Conservation (phyloP, 148 eudicot species). For the Vaccinium corymbosum region DNA sequence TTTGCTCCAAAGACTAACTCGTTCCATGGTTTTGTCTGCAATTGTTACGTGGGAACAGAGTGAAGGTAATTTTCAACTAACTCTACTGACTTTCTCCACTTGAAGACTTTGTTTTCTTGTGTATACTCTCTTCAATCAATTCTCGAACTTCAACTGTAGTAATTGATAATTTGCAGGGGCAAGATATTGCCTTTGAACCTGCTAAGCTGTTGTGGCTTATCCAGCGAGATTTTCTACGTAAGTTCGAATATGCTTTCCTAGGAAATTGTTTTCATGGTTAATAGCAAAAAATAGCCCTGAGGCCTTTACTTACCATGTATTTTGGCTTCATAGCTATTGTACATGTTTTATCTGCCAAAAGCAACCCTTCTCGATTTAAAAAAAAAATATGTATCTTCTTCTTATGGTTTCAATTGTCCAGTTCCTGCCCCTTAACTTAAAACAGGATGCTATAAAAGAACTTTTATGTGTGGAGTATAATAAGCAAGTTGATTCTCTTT, state of each 20-base stretch:
- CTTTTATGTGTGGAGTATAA: background rate
- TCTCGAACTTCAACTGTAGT: background rate
- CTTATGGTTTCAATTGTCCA: background rate
- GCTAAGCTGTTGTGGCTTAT: slow-evolving; percentile 96
- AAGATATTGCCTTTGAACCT: slow-evolving; percentile 97
- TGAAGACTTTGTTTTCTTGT: background rate
- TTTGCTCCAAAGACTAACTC: slow-evolving; percentile 30
- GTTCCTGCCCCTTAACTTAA: background rate
- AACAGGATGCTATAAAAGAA: background rate
- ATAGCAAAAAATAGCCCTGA: background rate
- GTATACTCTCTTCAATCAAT: background rate
- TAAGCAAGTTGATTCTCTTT: background rate
- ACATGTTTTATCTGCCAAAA: background rate
- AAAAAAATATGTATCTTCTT: background rate
- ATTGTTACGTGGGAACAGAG: slow-evolving; percentile 43
- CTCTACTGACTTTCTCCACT: background rate
- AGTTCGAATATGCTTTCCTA: slow-evolving; percentile 23
- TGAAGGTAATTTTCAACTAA: slow-evolving; percentile 55
- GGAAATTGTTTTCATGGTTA: background rate
- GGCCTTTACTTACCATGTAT: background rate
- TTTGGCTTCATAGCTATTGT: background rate
- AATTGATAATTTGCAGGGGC: slow-evolving; percentile 47
- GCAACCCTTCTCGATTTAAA: background rate
- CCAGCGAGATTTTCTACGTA: slow-evolving; percentile 97
- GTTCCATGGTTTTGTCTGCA: slow-evolving; percentile 18